phyloP scores from a whole-genome alignment of 2,329 filamentous ascomycete genomes.

The Fusarium siculi region DNA sequence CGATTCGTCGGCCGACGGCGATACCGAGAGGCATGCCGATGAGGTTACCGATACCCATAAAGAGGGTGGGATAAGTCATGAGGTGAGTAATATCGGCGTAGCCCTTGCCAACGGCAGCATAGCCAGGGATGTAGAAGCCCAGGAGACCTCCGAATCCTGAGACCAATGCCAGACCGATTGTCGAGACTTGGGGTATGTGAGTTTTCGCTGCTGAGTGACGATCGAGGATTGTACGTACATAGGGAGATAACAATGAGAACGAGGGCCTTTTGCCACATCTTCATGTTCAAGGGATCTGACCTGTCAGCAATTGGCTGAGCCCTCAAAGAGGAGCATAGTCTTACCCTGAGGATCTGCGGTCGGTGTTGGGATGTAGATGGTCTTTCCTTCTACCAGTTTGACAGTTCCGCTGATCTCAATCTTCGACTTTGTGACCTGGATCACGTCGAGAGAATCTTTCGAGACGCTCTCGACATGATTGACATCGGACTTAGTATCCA shows the following conservation, averaged over 20 bases:
- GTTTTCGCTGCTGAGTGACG: background rate
- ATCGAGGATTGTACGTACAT: background rate
- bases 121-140: constrained; percentile 16
- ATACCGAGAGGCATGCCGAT: constrained; percentile 39
- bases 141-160: constrained; percentile 19
- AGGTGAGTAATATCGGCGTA: constrained; percentile 20
- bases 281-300: constrained; percentile 38
- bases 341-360: constrained; percentile 32
- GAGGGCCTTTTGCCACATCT: constrained; percentile 36
- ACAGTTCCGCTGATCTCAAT: constrained; percentile 36
- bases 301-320: background rate
- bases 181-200: constrained; percentile 7
- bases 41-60: constrained; percentile 38
- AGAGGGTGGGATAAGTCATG: constrained; percentile 20
- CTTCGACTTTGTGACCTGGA: constrained; percentile 31
- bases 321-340: background rate
- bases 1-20: constrained; percentile 35
- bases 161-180: constrained; percentile 11
- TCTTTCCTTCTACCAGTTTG: constrained; percentile 29
- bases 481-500: constrained; percentile 31
- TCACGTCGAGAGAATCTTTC: constrained; percentile 28
- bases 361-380: constrained; percentile 33
- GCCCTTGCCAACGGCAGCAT: constrained; percentile 8
- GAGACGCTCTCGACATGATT: constrained; percentile 37
- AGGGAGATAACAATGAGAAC: constrained; percentile 36